Conservation (phyloP, 1,284 basidiomycete genomes). For the Ceratorhiza oryzae-sativae region DNA sequence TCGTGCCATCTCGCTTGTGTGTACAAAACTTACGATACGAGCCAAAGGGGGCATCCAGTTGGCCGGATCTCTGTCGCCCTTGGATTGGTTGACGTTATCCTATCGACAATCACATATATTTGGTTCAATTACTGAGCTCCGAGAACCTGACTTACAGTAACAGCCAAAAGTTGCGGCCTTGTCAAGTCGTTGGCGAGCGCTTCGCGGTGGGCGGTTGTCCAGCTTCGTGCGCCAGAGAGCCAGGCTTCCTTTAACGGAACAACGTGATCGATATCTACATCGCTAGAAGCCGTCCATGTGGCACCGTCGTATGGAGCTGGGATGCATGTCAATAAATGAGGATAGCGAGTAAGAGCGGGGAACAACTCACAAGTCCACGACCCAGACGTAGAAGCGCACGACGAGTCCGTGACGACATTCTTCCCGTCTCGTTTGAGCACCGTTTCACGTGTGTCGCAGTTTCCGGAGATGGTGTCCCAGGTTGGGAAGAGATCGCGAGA, state of each 20-base stretch:
- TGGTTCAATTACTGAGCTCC: too few relatives aligned
- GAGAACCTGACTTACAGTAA: constrained; percentile 56
- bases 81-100: constrained; percentile 52
- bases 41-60: constrained; percentile 58
- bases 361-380: background rate
- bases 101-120: background rate
- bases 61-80: constrained; percentile 56
- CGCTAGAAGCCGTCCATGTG: constrained; percentile 61
- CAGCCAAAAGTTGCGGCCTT: constrained; percentile 60
- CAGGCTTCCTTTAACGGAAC: constrained; percentile 53
- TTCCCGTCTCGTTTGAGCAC: constrained; percentile 63
- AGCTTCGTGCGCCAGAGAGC: constrained; percentile 59
- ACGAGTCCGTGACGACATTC: constrained; percentile 18
- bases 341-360: background rate
- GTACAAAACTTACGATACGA: constrained; percentile 48
- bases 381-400: constrained; percentile 10
- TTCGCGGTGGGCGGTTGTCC: constrained; percentile 59
- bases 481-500: constrained; percentile 55
- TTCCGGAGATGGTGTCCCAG: constrained; percentile 60
- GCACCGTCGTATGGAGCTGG: constrained; percentile 55
- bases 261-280: constrained; percentile 60
- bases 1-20: too few relatives aligned
- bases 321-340: too few relatives aligned
- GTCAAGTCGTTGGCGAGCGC: constrained; percentile 62
- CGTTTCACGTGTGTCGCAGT: constrained; percentile 62